Evolutionary conservation across 2,329 filamentous ascomycete species (phyloP).

Genomic region (Macrophomina phaseolina): DNA sequence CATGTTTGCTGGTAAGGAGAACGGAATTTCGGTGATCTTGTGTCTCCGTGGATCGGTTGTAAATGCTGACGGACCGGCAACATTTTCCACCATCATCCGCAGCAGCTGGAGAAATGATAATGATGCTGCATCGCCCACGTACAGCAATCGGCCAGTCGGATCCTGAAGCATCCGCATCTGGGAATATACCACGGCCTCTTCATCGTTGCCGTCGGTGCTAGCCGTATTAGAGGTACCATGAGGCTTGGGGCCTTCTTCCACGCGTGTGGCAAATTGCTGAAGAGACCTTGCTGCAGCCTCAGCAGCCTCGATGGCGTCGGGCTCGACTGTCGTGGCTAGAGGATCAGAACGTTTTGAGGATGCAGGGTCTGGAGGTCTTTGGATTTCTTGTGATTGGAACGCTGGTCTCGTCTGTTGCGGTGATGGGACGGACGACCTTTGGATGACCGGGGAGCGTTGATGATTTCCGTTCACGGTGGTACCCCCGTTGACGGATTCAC

Average conservation of each 20-base stretch:
- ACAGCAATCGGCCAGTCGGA: constrained; percentile 62
- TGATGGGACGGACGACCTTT: constrained; percentile 4
- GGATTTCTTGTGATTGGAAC: not conserved
- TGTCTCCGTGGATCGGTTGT: constrained; percentile 63
- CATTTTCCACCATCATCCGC: constrained; percentile 64
- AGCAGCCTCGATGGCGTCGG: constrained; percentile 27
- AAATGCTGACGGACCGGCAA: constrained; percentile 62
- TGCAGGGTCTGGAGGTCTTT: not conserved
- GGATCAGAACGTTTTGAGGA: constrained; percentile 4
- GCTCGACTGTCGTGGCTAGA: constrained; percentile 32
- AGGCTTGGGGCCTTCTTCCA: constrained; percentile 36
- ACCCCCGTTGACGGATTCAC: not conserved
- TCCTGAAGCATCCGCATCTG: constrained; percentile 66
- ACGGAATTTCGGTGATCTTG: constrained; percentile 62
- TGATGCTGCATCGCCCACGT: constrained; percentile 68
- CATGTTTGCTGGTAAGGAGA: constrained; percentile 53
- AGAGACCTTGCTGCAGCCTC: constrained; percentile 36
- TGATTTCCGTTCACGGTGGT: not conserved
- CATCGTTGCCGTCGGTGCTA: constrained; percentile 54
- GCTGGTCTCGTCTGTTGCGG: not conserved
- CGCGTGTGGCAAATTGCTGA: constrained; percentile 34
- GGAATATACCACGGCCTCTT: constrained; percentile 62
- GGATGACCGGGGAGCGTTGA: constrained; percentile 7
- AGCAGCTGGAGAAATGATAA: constrained; percentile 66
- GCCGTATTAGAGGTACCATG: constrained; percentile 37